Evolutionary conservation across 2,329 filamentous ascomycete genomes (phyloP), one percentile per base, ranked within the genome.

Genomic region (Paecilomyces dactylethromorphus): DNA sequence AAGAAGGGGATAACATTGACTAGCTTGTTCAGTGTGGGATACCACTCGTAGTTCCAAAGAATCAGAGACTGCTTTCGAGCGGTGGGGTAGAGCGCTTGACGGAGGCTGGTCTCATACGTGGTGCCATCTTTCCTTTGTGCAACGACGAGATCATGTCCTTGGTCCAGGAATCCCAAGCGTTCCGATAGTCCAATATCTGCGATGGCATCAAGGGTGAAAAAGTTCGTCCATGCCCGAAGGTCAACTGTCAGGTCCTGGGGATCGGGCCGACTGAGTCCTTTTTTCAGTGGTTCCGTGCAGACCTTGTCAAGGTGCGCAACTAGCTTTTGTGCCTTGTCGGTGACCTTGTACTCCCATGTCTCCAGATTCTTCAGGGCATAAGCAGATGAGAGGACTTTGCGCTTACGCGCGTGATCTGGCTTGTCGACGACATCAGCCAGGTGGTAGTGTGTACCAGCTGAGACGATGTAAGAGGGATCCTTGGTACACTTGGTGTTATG

Each of bases 131-230:
- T 75, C 5, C 70, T 65, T 59, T 79, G 72, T 2, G 76, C 79
- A 2, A 69, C 71, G 39, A 78, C 72, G 8, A 72, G 65, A 59
- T 83, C 81, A 56, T 78, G 68, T 2, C 81, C 82, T 22, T 70
- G 66, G 52, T 83, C 81, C 1, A 84, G 73, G 60, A 83, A 80
- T 0, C 80, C 78, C 1, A 84, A 74, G n/a, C 72, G 74, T 56
- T 82, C 76, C 0, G 74, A 78, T 0, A 84, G 71, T 1, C 81
- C 82, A 65, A 85, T 84, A 56, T 84, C 80, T 15, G 79, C 81
- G 55, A 84, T 84, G 2, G 81, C 82, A 58, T 85, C 82, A 13
- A 84, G 71, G 0, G 80, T 81, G 66, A 84, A 84, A 71, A 81
- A 82, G 67, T 83, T 84, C 24, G 76, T 74, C 78, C 78, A 84